These are phyloP conservation scores for Mrakia frigida DNA, from an alignment of 768 basidiomycete genomes.

Conservation along the genomic window DNA sequence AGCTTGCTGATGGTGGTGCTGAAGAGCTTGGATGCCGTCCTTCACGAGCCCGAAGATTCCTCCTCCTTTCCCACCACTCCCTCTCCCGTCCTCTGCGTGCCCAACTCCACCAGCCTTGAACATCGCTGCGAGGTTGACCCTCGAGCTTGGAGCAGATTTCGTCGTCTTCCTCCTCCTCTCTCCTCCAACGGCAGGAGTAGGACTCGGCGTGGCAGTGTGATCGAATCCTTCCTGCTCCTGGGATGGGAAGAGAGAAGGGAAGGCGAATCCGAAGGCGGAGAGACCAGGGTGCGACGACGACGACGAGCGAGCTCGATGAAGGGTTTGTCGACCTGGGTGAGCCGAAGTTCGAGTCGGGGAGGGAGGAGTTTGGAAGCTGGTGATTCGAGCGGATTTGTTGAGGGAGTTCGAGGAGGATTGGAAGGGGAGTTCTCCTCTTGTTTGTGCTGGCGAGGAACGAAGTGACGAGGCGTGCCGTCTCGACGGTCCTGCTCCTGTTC, in stretches of 20 bases:
- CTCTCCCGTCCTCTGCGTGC: background rate
- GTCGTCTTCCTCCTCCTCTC: constrained; percentile 8
- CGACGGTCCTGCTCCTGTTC: background rate
- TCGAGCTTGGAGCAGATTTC: constrained; percentile 25
- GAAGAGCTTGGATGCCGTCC: background rate
- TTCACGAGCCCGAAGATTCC: constrained; percentile 7
- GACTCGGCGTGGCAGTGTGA: background rate
- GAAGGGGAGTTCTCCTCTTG: background rate
- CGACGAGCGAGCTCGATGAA: constrained; percentile 8
- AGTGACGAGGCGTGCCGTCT: background rate
- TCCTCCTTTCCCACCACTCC: background rate
- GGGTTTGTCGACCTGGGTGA: background rate
- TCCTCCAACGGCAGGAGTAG: constrained; percentile 1
- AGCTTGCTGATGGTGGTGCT: constrained; percentile 1
- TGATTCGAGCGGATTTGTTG: background rate
- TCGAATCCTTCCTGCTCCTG: background rate
- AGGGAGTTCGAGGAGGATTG: background rate
- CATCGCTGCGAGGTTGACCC: constrained; percentile 24
- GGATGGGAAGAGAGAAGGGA: background rate
- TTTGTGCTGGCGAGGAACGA: background rate
- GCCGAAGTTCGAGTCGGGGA: background rate
- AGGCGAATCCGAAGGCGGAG: background rate
- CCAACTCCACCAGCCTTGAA: background rate
- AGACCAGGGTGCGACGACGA: background rate
- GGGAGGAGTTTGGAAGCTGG: background rate